Percentiles rank a stretch among this genome's conserved stretches.
phyloP scores from a whole-genome alignment of 2,329 filamentous ascomycete species.

The Trichoderma breve region DNA sequence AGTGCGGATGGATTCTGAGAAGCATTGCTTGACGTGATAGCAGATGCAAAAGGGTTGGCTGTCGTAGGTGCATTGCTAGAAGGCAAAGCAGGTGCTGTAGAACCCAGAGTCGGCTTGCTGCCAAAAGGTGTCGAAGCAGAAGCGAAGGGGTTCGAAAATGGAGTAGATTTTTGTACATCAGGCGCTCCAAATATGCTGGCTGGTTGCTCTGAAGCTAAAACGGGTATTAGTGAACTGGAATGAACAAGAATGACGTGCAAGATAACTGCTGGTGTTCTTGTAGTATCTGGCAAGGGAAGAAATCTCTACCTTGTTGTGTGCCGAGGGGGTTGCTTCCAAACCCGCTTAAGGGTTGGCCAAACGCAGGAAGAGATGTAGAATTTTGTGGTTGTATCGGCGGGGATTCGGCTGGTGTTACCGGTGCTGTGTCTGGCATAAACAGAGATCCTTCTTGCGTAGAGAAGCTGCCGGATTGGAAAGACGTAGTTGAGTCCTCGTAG shows the following conservation, averaged over 20 bases:
- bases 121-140: not conserved
- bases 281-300: not conserved
- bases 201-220: slow-evolving; percentile 10
- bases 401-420: not conserved
- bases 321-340: slow-evolving; percentile 2
- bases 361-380: slow-evolving; percentile 7
- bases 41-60: slow-evolving; percentile 18
- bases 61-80: not conserved
- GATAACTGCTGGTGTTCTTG: not conserved
- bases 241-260: not conserved
- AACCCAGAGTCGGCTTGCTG: not conserved
- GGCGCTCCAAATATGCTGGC: not conserved
- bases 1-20: slow-evolving; percentile 11
- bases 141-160: slow-evolving; percentile 20
- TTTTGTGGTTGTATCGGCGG: not conserved
- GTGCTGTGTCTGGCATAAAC: slow-evolving; percentile 28
- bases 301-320: slow-evolving; percentile 12
- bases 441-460: slow-evolving; percentile 27
- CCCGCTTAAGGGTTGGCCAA: not conserved
- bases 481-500: slow-evolving; percentile 38
- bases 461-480: slow-evolving; percentile 22
- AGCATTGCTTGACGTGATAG: not conserved
- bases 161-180: not conserved
- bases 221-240: slow-evolving; percentile 6
- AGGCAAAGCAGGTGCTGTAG: not conserved